Percentiles rank a stretch among this genome's conserved stretches.
phyloP scores from a whole-genome alignment of 805 yeast genomes.

The Priceomyces medius region DNA sequence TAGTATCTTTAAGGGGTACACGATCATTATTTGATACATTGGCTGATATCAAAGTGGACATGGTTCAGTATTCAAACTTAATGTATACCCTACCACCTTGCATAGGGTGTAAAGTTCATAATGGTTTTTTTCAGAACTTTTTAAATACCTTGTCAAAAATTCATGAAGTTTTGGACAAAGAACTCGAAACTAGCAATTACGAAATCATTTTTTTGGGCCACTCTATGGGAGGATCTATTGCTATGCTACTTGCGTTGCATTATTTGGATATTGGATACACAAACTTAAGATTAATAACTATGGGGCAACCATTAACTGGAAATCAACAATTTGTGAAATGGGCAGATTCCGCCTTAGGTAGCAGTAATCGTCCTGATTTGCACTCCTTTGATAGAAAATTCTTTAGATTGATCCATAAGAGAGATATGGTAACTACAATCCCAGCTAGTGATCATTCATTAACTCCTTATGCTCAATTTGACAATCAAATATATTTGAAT shows the following conservation, averaged over 20 bases:
- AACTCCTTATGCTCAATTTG: slow-evolving; percentile 30
- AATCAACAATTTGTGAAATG: slow-evolving; percentile 36
- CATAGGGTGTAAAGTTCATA: slow-evolving; percentile 37
- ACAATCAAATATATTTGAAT: slow-evolving; percentile 38
- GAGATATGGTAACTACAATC: slow-evolving; percentile 26
- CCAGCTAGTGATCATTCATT: slow-evolving; percentile 23
- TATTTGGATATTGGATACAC: slow-evolving; percentile 34
- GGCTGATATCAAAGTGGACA: slow-evolving; percentile 39
- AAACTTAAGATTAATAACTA: slow-evolving; percentile 32
- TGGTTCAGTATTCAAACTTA: slow-evolving; percentile 26
- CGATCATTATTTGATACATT: slow-evolving; percentile 40
- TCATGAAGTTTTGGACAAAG: slow-evolving; percentile 21
- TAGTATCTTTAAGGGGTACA: slow-evolving; percentile 43
- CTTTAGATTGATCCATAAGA: slow-evolving; percentile 25
- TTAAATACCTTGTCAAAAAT: slow-evolving; percentile 26
- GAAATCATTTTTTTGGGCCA: slow-evolving; percentile 29
- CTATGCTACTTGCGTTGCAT: slow-evolving; percentile 35
- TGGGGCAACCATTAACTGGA: slow-evolving; percentile 48
- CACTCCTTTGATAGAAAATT: slow-evolving; percentile 20
- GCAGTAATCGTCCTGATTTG: slow-evolving; percentile 19
- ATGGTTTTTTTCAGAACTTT: slow-evolving; percentile 34
- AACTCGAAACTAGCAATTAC: slow-evolving; percentile 19
- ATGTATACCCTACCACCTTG: slow-evolving; percentile 25
- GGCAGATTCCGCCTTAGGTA: slow-evolving; percentile 34
- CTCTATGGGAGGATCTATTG: slow-evolving; percentile 44